Base-by-base conservation (phyloP, 78 protist species). In the Protostelium mycophagum region DNA sequence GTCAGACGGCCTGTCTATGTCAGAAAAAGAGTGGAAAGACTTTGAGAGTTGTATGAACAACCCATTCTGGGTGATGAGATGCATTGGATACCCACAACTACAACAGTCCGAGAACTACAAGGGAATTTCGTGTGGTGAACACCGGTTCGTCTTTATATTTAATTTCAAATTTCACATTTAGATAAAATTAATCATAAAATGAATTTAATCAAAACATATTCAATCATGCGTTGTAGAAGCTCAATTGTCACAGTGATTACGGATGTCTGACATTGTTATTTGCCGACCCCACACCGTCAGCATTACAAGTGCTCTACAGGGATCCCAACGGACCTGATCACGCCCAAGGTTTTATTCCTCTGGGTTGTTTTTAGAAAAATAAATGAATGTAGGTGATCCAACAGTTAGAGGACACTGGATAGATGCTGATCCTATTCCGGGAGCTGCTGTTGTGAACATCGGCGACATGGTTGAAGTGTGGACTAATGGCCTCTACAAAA, bases 381-480 rank as follows among this genome's bases (percentile, higher is more conserved):
- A n/a, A n/a, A n/a, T n/a, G n/a, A n/a, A 25, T 16, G 16, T 16
- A 51, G 73, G 31, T 5, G 73, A 51, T 51, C 31, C 73, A 25
- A 25, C 73, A 51, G 31, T 51, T 5, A 51, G 16, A 16, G 63
- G n/a, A 38, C 28, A 90, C 1, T 89, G 91, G 91, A 89, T 89
- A 1, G 87, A 89, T 37, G 93, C 89, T 23, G 16, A 37, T 0
- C 89, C 87, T n/a, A 73, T 90, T 9, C 35, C 63, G 85, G 86
- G 35, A 38, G 73, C 85, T 0, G 84, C 51, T 37, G 88, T 90
- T 86, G 93, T 90, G 10, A 90, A 90, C 83, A 86, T 90, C 35
- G 93, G 93, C 0, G 88, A 87, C 86, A 87, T 90, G 89, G 5
- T 90, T 1, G 35, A 34, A 28, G 9, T 86, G 37, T 90, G 93